Base-by-base conservation (phyloP, 169 alveolate genomes). In the Cryptosporidium canis region DNA sequence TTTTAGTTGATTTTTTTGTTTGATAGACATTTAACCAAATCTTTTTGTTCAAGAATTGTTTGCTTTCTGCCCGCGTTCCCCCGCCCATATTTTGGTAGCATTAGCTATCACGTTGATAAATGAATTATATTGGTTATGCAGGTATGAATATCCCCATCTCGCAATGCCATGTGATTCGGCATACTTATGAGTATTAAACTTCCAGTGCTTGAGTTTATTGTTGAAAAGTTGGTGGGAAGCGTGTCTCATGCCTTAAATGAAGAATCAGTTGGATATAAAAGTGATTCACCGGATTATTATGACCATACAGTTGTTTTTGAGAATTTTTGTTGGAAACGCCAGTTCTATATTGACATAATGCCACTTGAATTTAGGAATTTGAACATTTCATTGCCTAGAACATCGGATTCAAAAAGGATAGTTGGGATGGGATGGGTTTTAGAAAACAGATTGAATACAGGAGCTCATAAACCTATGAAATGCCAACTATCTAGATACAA, bases 211-310 rank as follows among this genome's bases (percentile, higher is more conserved):
- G 63, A 51, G 11, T 51, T 51, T 4, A 51, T 2, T 51, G 35
- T 51, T 18, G 35, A 51, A 51, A 5, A 51, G 3, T 14, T 51
- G n/a, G 37, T 21, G 11, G 24, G 24, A 51, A 21, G 8, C 0
- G 33, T 21, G 37, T 18, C 24, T 5, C n/a, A 51, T 5, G 9
- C 2, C 24, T 51, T 18, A 1, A 0, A 18, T 2, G 35, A 51
- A 27, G 24, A 51, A 5, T 4, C n/a, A 7, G 8, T 51, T 51
- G 37, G 63, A 18, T 9, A 3, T 51, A 8, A 3, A 4, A 39
- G n/a, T 3, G 68, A 70, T 47, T 9, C 24, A 6, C 84, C 84
- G 8, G 84, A 70, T 51, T 39, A 55, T 6, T 70, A 1, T 31
- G 84, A 70, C 24, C 11, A 1, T 18, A 31, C 43, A 8, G 47